Evolutionary conservation across 1,284 basidiomycete genomes (phyloP).

Genomic region (Ganoderma meredithae): DNA sequence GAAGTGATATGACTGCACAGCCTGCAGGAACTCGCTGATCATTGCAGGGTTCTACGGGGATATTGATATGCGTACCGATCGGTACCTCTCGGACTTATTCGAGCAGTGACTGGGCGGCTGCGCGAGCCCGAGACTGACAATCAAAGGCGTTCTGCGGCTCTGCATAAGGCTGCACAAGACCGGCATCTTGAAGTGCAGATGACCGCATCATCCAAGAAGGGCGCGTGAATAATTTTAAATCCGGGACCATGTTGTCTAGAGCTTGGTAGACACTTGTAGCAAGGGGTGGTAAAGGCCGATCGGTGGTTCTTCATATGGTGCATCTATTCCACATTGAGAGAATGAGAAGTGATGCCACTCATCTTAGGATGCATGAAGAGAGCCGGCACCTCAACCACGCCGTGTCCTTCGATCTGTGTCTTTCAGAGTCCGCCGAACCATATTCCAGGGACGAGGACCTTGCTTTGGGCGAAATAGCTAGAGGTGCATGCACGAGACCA

Average conservation of each 20-base stretch:
- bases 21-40: not conserved
- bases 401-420: conserved; percentile 11
- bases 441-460: conserved; percentile 22
- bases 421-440: conserved; percentile 22
- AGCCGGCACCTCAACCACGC: conserved; percentile 11
- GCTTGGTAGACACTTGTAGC: not conserved
- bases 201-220: not conserved
- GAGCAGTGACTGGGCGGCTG: not conserved
- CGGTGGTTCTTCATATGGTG: conserved; percentile 11
- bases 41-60: not conserved
- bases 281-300: not conserved
- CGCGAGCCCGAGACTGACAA: not conserved
- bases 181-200: not conserved
- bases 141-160: not conserved
- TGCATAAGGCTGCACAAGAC: not conserved
- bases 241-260: not conserved
- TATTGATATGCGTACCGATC: not conserved
- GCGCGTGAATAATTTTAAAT: not conserved
- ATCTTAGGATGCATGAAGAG: conserved; percentile 21
- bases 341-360: conserved; percentile 20
- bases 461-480: conserved; percentile 17
- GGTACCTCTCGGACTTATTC: conserved; percentile 5
- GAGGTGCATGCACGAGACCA: not conserved
- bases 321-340: conserved; percentile 25
- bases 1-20: not conserved